Percentiles rank a stretch among this genome's conserved stretches.
Evolutionary conservation across 1,139 yeast genomes (phyloP).

Genomic region (Diutina catenulata): DNA sequence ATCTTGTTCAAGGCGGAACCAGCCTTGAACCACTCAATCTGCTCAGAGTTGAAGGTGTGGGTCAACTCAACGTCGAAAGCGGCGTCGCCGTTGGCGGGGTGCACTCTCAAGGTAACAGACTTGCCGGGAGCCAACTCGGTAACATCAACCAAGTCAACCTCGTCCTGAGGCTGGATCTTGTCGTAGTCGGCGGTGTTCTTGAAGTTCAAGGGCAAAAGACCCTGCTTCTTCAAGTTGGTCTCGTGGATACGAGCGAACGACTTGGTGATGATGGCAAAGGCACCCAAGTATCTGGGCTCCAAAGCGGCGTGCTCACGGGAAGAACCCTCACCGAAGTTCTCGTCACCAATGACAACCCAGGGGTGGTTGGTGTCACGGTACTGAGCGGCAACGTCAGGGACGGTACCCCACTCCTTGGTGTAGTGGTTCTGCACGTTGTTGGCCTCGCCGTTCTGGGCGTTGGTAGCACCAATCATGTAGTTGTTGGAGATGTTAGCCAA

Average conservation of each 20-base stretch:
- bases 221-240: slow-evolving; percentile 27
- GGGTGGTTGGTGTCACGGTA: slow-evolving; percentile 87
- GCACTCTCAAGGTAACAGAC: slow-evolving; percentile 75
- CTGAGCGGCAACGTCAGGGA: slow-evolving; percentile 90
- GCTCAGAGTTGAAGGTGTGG: slow-evolving; percentile 93
- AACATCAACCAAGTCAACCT: slow-evolving; percentile 79
- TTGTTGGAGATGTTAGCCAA: slow-evolving; percentile 97
- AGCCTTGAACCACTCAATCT: slow-evolving; percentile 97
- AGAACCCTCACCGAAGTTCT: slow-evolving; percentile 99
- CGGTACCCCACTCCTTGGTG: slow-evolving; percentile 91
- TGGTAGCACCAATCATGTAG: slow-evolving; percentile 99
- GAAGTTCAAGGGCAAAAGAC: slow-evolving; percentile 85
- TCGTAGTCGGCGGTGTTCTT: slow-evolving; percentile 84
- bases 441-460: slow-evolving; percentile 93
- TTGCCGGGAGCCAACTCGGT: slow-evolving; percentile 88
- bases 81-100: slow-evolving; percentile 69
- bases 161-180: slow-evolving; percentile 84
- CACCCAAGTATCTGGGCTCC: slow-evolving; percentile 99
- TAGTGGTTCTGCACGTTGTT: slow-evolving; percentile 80
- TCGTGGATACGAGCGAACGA: slow-evolving; percentile 91
- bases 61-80: slow-evolving; percentile 84
- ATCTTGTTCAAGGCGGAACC: slow-evolving; percentile 99
- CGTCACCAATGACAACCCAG: slow-evolving; percentile 99
- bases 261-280: slow-evolving; percentile 91
- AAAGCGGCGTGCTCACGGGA: slow-evolving; percentile 99